Percentiles rank a stretch among this genome's conserved stretches.
Evolutionary conservation across 768 basidiomycete genomes (phyloP).

Genomic region (Leccinum subgranulosum): DNA sequence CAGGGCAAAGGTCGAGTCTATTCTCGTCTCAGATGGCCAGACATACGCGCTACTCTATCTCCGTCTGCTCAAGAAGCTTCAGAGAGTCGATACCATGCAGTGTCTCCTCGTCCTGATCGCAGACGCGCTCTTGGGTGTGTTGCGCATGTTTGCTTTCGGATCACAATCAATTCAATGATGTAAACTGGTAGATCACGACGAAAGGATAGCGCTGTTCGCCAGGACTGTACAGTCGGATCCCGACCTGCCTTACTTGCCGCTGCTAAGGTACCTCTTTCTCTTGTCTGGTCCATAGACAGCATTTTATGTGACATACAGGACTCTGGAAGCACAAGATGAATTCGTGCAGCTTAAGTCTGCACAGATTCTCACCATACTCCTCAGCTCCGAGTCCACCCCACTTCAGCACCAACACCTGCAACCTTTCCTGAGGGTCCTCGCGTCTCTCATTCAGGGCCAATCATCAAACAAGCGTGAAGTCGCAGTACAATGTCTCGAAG

Average conservation of each 20-base stretch:
- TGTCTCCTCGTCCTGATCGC: slow-evolving; percentile 82
- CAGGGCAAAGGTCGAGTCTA: slow-evolving; percentile 66
- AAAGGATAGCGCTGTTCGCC: slow-evolving; percentile 76
- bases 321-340: slow-evolving; percentile 84
- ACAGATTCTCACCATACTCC: slow-evolving; percentile 83
- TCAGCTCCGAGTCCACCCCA: slow-evolving; percentile 55
- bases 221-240: slow-evolving; percentile 60
- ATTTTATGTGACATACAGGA: slow-evolving; percentile 41
- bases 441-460: slow-evolving; percentile 57
- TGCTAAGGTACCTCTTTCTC: slow-evolving; percentile 55
- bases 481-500: slow-evolving; percentile 88
- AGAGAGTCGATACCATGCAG: slow-evolving; percentile 84
- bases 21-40: slow-evolving; percentile 78
- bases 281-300: neutral
- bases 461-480: slow-evolving; percentile 77
- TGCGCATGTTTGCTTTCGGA: neutral
- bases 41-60: slow-evolving; percentile 88
- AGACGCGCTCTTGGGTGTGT: slow-evolving; percentile 79
- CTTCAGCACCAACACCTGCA: slow-evolving; percentile 52
- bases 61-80: slow-evolving; percentile 81
- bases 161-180: neutral
- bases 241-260: slow-evolving; percentile 75
- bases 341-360: slow-evolving; percentile 91
- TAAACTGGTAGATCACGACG: slow-evolving; percentile 68
- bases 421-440: slow-evolving; percentile 58